Evolutionary conservation across 345 rosid genomes (phyloP), one percentile per base, ranked within the genome.

Genomic region (Excoecaria agallocha): DNA sequence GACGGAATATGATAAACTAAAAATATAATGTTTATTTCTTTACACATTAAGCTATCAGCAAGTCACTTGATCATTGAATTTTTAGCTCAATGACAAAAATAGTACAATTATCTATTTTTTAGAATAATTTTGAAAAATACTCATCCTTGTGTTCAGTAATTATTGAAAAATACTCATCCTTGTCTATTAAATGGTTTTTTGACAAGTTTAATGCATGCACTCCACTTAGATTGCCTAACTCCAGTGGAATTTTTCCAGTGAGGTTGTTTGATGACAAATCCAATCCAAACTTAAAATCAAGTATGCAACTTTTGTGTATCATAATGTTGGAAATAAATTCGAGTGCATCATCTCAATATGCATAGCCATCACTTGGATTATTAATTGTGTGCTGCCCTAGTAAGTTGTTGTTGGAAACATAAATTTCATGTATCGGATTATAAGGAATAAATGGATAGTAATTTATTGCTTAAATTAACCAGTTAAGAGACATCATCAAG

Each of bases 281-380:
- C 49, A 69, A 54, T 54, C 49, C 73, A 11, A 62, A 69, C 73
- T 2, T 69, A 4, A 37, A 55, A 12, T 69, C 37, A 10, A 52
- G 46, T 20, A 68, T 51, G 51, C 41, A 6, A 54, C 58, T 80
- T 89, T 74, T 97, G 96, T 8, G 91, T 37, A 15, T 64, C 13
- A n/a, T n/a, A n/a, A n/a, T n/a, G n/a, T 41, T 64, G 1, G 22
- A 16, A 25, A 65, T 16, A 43, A 65, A 43, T 2, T 65, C 69
- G 0, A 65, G 2, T 1, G 6, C 8, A 6, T 8, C 69, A n/a
- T n/a, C 35, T 45, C 4, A 15, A n/a, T 41, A 16, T 41, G 68
- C 64, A 25, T 12, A 12, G 8, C 19, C 17, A 35, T 10, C 38
- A 11, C 9, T 11, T 5, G 41, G 38, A 60, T 60, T 12, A 60